These are phyloP conservation scores for Choiromyces venosus DNA, from an alignment of 495 filamentous ascomycete genomes.

Conservation along the genomic window DNA sequence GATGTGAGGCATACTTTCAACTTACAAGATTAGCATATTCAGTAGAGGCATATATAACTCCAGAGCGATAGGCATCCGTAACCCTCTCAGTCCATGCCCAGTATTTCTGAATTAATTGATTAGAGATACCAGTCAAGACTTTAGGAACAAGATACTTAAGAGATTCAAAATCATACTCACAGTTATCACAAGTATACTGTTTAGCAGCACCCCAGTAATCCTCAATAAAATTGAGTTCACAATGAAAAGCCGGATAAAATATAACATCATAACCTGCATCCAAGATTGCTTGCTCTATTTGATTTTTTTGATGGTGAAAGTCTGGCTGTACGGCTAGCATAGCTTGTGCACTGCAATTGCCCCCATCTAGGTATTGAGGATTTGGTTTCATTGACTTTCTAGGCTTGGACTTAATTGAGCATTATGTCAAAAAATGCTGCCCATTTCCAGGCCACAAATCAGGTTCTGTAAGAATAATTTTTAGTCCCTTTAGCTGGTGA, in stretches of 20 bases:
- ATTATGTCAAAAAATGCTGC: too few relatives aligned
- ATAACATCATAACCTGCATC: too few relatives aligned
- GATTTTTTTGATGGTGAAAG: not conserved
- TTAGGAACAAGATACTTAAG: not conserved
- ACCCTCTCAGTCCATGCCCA: not conserved
- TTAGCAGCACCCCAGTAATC: not conserved
- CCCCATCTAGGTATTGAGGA: too few relatives aligned
- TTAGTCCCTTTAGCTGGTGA: too few relatives aligned
- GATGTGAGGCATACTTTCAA: too few relatives aligned
- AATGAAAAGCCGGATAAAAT: slow-evolving; percentile 13
- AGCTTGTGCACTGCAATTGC: too few relatives aligned
- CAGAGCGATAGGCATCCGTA: not conserved
- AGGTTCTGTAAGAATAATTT: too few relatives aligned
- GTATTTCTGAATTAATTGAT: not conserved
- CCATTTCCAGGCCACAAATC: too few relatives aligned
- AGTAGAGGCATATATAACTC: too few relatives aligned
- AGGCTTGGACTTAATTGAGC: too few relatives aligned
- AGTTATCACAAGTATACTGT: not conserved
- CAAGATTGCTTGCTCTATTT: not conserved
- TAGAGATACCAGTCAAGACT: not conserved
- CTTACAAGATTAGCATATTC: too few relatives aligned
- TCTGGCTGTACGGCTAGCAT: not conserved
- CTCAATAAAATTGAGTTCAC: slow-evolving; percentile 12
- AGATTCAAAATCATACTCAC: not conserved
- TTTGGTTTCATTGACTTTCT: too few relatives aligned